phyloP scores from a whole-genome alignment of 495 filamentous ascomycete genomes.

The Neurospora discreta region DNA sequence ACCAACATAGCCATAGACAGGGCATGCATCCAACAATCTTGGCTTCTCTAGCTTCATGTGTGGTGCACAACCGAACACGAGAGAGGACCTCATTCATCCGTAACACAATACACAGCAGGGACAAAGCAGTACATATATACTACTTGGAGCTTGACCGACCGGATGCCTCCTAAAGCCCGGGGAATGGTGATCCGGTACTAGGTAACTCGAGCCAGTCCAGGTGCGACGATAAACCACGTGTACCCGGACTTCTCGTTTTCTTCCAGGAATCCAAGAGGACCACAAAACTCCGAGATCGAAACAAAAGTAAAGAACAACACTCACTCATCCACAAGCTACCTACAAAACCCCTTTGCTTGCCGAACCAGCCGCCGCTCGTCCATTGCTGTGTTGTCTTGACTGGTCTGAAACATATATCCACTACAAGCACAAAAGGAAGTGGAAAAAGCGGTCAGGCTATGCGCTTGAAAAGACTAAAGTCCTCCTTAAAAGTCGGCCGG shows the following conservation, averaged over 20 bases:
- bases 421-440: not conserved
- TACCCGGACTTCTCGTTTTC: not conserved
- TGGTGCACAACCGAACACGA: not conserved
- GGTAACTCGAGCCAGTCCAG: not conserved
- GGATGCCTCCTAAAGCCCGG: not conserved
- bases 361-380: not conserved
- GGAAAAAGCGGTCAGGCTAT: not conserved
- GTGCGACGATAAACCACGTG: not conserved
- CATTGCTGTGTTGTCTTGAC: not conserved
- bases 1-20: not conserved
- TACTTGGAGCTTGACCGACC: not conserved
- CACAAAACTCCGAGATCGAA: not conserved
- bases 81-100: not conserved
- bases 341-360: not conserved
- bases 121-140: not conserved
- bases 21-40: not conserved
- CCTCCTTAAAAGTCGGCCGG: not conserved
- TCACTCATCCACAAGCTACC: not conserved
- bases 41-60: not conserved
- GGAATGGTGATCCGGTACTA: not conserved
- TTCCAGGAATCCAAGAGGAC: not conserved
- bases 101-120: not conserved
- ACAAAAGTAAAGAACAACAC: not conserved
- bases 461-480: not conserved
- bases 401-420: not conserved